Base-by-base conservation (phyloP, 1,284 basidiomycete genomes). In the Bjerkandera adusta region DNA sequence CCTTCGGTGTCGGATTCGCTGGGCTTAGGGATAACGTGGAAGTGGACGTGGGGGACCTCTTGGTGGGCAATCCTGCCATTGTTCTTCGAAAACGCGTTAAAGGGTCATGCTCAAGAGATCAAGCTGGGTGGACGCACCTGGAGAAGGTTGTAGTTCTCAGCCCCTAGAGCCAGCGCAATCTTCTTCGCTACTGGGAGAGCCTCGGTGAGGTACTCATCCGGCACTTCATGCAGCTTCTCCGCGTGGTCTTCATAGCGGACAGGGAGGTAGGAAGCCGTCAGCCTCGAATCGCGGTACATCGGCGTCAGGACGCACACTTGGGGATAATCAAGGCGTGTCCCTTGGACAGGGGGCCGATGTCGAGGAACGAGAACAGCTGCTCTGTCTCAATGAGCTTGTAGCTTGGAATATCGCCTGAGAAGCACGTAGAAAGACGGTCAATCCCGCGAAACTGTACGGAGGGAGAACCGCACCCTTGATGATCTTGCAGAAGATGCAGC, bases 1-100 rank as follows among this genome's bases (percentile, higher is more conserved):
- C 87, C 93, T 54, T 87, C 76, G 37, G 81, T 68, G 11, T 79
- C 76, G 35, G 66, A 69, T 1, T 65, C 72, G 12, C 68, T 65
- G 0, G 89, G 90, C 67, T 96, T 97, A 3, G 93, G 92, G 50
- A 97, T 94, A 52, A 96, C 74, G 66, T 92, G 87, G 70, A 93
- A 92, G 63, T 95, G 92, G 8, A 92, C 89, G 61, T 95, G 92
- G 46, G 82, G 76, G 27, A 95, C 90, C 32, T 82, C 85, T 71
- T 92, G 89, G 63, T 92, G 89, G 10, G 90, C 89, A 45, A 85
- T 71, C 37, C 73, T 71, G 18, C 90, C 91, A 59, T 92, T 94
- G 71, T 93, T 94, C 80, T 93, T n/a, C n/a, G n/a, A n/a, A n/a
- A 70, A 7, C 4, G 26, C 4, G 20, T 33, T n/a, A 32, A 15